Base-by-base conservation (phyloP, 371 early-diverging fungal species). In the Apophysomyces sp. region DNA sequence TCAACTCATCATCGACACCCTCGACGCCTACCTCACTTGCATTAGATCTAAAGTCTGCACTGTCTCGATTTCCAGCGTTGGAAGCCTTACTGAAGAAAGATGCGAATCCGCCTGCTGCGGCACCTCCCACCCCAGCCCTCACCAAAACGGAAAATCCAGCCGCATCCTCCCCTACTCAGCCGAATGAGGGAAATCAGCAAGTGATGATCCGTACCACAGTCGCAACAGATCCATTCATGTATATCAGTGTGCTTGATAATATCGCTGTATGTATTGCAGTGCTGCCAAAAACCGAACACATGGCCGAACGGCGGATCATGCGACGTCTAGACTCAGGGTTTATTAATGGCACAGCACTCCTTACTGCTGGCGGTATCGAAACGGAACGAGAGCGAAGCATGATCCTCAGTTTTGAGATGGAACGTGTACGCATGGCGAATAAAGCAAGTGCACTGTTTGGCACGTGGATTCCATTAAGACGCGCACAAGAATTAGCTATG, bases 391-490 rank as follows among this genome's bases (percentile, higher is more conserved):
- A 93, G 61, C 81, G 86, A 7, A 86, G 85, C 61, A 87, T 91
- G 29, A 83, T 92, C 13, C 77, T 93, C 24, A 88, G 89, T 55
- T 76, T 93, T 61, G 92, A 93, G 57, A 80, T 90, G n/a, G 84
- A 83, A 28, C 81, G 89, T 32, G 83, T 87, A 44, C 88, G 91
- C 31, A 78, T 84, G 62, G 81, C 86, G 16, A 77, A 84, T 60
- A 78, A 79, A 34, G 83, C 81, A 36, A 84, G 85, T 36, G 73
- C 81, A 52, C 69, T 91, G 24, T 83, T 81, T 51, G 93, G 93
- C 21, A 92, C 92, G 0, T 93, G 93, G 93, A 87, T 93, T 51
- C 93, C 93, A 2, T 77, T 93, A 29, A 75, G 79, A 0, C 85
- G 93, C 1, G 93, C 91, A 0, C 82, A 87, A 5, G 90, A 86